Evolutionary conservation across 2,329 filamentous ascomycete species (phyloP), one percentile per base, ranked within the genome.

Genomic region (Lachnum nothofagi): DNA sequence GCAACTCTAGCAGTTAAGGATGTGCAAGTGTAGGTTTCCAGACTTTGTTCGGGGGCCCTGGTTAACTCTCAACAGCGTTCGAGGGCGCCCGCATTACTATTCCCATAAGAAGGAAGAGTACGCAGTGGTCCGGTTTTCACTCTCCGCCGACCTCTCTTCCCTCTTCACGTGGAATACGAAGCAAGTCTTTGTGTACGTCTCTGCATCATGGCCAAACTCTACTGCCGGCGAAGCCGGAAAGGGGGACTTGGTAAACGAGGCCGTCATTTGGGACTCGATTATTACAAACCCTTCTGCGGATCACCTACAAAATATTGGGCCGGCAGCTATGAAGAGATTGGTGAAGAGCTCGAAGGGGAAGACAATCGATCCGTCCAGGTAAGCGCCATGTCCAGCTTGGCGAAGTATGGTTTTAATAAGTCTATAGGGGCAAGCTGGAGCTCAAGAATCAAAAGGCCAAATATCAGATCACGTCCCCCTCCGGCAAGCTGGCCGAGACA

Each of bases 91-190:
- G n/a, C 87, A 97, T 68, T 97, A 97, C 78, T 95, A 97, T 76
- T 88, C 84, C 58, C 76, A 79, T 44, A 94, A 93, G 69, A 88
- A 87, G 70, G 91, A 97, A 71, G 93, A 98, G 71, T 97, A 96
- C 69, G 93, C 91, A 60, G 83, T 93, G 66, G 85, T 98, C 66
- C 86, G 85, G 67, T 98, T 98, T 76, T 88, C 91, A 63, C 79
- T 98, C 51, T 86, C 95, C 64, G 86, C 91, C 45, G 91, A 98
- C 72, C 80, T 98, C 52, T 86, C 83, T 52, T 85, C 85, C 37
- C 87, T 98, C 61, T 97, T 97, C 79, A 95, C 88, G 65, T 98
- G 91, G 93, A 98, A 98, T 77, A 98, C 94, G 17, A 98, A 98
- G 70, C 88, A 97, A 72, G 74, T 98, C 63, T 98, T 97, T 72